phyloP scores from a whole-genome alignment of 2,329 filamentous ascomycete genomes.

The Dothistroma septosporum region DNA sequence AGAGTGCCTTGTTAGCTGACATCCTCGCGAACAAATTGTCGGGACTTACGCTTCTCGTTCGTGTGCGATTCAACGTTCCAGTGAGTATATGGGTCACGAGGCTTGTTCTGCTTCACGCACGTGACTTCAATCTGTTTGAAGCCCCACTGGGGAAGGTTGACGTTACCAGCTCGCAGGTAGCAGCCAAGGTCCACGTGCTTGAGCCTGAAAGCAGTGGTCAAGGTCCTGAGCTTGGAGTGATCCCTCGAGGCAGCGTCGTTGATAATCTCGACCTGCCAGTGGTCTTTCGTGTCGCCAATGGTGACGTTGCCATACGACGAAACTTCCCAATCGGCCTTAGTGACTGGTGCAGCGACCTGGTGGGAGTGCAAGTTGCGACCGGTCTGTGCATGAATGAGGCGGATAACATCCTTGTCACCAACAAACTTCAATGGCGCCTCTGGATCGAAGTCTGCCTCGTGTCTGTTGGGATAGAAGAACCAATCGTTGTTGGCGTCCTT shows the following conservation, averaged over 20 bases:
- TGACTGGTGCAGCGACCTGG: conserved; percentile 78
- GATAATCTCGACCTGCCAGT: conserved; percentile 92
- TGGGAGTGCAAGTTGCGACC: conserved; percentile 97
- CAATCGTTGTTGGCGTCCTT: conserved; percentile 99
- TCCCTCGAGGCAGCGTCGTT: conserved; percentile 84
- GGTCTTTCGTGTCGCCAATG: conserved; percentile 93
- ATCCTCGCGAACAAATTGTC: background rate
- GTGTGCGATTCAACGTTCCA: conserved; percentile 97
- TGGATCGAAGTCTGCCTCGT: conserved; percentile 66
- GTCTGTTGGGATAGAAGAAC: conserved; percentile 95
- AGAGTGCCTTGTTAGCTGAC: conserved; percentile 32
- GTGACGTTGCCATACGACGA: conserved; percentile 95
- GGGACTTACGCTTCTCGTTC: conserved; percentile 80
- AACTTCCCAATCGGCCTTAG: conserved; percentile 86
- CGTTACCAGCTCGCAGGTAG: conserved; percentile 91
- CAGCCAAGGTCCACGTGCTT: conserved; percentile 78
- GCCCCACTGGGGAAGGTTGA: conserved; percentile 96
- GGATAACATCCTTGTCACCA: conserved; percentile 71
- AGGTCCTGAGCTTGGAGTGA: conserved; percentile 76
- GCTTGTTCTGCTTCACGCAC: conserved; percentile 89
- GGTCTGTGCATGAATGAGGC: conserved; percentile 89
- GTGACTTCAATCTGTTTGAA: conserved; percentile 99
- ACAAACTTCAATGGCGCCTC: conserved; percentile 69
- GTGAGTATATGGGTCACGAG: conserved; percentile 89
- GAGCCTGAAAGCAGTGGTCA: conserved; percentile 89